phyloP scores from a whole-genome alignment of 257 asterid species.

The Solanum lignicaule region DNA sequence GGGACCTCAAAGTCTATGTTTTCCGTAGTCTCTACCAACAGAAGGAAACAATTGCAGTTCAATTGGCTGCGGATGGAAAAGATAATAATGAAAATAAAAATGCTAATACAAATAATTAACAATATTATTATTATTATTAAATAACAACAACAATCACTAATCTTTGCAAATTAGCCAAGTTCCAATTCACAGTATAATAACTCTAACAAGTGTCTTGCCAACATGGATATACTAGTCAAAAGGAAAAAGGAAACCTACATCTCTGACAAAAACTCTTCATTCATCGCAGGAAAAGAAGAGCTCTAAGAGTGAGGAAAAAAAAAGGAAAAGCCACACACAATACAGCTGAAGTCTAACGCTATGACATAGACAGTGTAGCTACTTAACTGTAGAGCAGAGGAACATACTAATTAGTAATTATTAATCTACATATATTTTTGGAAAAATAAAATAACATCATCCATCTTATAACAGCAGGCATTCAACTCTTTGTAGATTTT shows the following conservation, averaged over 20 bases:
- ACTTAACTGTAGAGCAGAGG: background rate
- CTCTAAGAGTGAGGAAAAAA: background rate
- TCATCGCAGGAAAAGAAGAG: background rate
- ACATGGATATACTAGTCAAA: background rate
- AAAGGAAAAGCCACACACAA: background rate
- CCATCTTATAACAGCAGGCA: background rate
- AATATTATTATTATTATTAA: background rate
- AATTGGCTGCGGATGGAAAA: background rate
- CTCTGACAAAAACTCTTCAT: background rate
- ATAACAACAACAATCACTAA: background rate
- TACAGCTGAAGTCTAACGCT: background rate
- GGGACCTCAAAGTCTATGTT: background rate
- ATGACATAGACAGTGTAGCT: background rate
- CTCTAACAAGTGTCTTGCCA: background rate
- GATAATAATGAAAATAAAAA: background rate
- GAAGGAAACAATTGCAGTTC: conserved; percentile 3
- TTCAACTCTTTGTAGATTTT: background rate
- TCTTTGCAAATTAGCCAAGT: background rate
- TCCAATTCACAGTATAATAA: background rate
- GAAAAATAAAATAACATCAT: too few relatives aligned
- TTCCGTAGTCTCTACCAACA: conserved; percentile 8
- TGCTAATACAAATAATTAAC: background rate
- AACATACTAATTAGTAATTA: background rate
- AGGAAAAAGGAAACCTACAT: background rate
- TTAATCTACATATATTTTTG: background rate